phyloP scores from a whole-genome alignment of 1,284 basidiomycete species.

The Grifola frondosa region DNA sequence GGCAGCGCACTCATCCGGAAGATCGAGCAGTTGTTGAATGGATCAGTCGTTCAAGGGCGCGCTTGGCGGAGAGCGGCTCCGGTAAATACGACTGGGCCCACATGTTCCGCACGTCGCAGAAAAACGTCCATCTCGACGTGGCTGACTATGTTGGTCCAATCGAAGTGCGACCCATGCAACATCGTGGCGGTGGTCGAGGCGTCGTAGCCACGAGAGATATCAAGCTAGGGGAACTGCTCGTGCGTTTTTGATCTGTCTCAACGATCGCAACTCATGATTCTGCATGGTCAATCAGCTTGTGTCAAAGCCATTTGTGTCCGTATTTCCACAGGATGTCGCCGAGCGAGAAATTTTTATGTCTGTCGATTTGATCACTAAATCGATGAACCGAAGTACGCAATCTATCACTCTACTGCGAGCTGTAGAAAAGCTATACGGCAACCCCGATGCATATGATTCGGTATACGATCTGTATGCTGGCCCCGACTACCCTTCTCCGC shows the following conservation, averaged over 20 bases:
- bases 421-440: conserved; percentile 20
- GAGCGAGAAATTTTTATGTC: conserved; percentile 6
- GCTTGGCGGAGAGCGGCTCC: conserved; percentile 9
- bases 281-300: conserved; percentile 21
- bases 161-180: conserved; percentile 8
- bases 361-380: conserved; percentile 15
- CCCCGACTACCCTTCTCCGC: conserved; percentile 17
- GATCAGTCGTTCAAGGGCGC: conserved; percentile 12
- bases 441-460: conserved; percentile 18
- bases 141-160: conserved; percentile 20
- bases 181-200: conserved; percentile 22
- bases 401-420: conserved; percentile 11
- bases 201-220: conserved; percentile 15
- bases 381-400: conserved; percentile 8
- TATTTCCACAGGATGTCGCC: conserved; percentile 11
- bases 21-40: conserved; percentile 11
- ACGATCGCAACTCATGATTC: not conserved
- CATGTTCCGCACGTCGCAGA: conserved; percentile 13
- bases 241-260: conserved; percentile 5
- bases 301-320: conserved; percentile 18
- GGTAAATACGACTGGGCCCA: conserved; percentile 19
- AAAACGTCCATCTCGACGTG: conserved; percentile 15
- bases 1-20: conserved; percentile 7
- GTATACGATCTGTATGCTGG: conserved; percentile 23
- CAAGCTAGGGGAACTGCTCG: conserved; percentile 18